Evolutionary conservation across 2,329 filamentous ascomycete genomes (phyloP).

Genomic region (Aspergillus fijiensis): DNA sequence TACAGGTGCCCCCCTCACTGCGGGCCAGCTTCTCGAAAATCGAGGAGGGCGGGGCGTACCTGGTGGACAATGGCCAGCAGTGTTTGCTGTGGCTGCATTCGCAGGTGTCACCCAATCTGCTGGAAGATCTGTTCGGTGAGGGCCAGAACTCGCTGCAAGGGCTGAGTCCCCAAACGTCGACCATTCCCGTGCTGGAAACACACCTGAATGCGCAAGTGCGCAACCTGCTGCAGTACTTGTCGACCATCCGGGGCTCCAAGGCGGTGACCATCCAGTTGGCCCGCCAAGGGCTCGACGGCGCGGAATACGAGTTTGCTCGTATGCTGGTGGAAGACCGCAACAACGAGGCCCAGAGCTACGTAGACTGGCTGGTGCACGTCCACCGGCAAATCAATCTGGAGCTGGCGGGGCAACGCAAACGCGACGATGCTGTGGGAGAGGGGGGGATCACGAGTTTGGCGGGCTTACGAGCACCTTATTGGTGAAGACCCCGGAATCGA

Average conservation of each 20-base stretch:
- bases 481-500: conserved; percentile 27
- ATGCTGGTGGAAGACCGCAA: conserved; percentile 92
- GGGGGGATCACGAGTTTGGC: conserved; percentile 47
- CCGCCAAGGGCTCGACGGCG: conserved; percentile 86
- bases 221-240: conserved; percentile 87
- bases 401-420: conserved; percentile 54
- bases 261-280: conserved; percentile 86
- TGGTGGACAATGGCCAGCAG: conserved; percentile 93
- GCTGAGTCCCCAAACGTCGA: conserved; percentile 77
- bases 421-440: conserved; percentile 45
- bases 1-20: conserved; percentile 76
- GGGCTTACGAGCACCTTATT: conserved; percentile 48
- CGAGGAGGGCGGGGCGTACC: conserved; percentile 88
- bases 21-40: conserved; percentile 84
- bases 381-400: conserved; percentile 92
- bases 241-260: conserved; percentile 78
- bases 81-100: conserved; percentile 90
- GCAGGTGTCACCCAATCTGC: conserved; percentile 86
- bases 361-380: conserved; percentile 96
- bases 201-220: conserved; percentile 92
- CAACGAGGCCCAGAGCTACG: conserved; percentile 96
- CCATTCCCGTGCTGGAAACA: conserved; percentile 80
- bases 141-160: conserved; percentile 68
- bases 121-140: conserved; percentile 85
- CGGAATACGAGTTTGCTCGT: conserved; percentile 93